Evolutionary conservation across 176 grass and related monocot species (phyloP).

Genomic region (Saccharum officinarum): DNA sequence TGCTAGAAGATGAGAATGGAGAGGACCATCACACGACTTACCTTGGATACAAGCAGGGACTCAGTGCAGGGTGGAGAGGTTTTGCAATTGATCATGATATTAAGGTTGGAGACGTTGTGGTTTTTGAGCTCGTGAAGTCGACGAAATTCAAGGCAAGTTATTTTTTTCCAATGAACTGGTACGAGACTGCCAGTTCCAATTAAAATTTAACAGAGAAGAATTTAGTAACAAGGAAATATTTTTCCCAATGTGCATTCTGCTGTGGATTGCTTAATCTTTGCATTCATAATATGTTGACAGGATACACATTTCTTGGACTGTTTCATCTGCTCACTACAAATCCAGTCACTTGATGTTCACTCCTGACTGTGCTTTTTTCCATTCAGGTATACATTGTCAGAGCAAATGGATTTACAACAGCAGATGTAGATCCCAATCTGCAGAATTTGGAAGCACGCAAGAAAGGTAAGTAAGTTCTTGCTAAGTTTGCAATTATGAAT

Average conservation of each 20-base stretch:
- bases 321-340: not conserved
- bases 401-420: not conserved
- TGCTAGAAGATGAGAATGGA: constrained; percentile 51
- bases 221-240: not conserved
- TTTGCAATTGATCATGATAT: constrained; percentile 37
- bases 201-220: not conserved
- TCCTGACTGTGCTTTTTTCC: not conserved
- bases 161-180: not conserved
- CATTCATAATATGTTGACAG: not conserved
- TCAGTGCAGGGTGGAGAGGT: constrained; percentile 51
- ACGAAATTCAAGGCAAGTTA: constrained; percentile 47
- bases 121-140: constrained; percentile 37
- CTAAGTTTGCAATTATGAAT: not conserved
- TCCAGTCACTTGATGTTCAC: not conserved
- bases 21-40: constrained; percentile 11
- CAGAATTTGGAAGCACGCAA: constrained; percentile 8
- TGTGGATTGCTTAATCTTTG: not conserved
- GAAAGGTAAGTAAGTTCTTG: constrained; percentile 25
- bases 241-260: not conserved
- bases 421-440: constrained; percentile 24
- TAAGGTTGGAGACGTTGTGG: constrained; percentile 40
- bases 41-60: constrained; percentile 36
- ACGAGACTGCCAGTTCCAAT: not conserved
- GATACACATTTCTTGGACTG: constrained; percentile 14
- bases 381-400: constrained; percentile 42